A percentile compares a stretch with the other conserved stretches of the same genome.
Evolutionary conservation across 129 eudicot species (phyloP).

Genomic region (Ambrosia artemisiifolia): DNA sequence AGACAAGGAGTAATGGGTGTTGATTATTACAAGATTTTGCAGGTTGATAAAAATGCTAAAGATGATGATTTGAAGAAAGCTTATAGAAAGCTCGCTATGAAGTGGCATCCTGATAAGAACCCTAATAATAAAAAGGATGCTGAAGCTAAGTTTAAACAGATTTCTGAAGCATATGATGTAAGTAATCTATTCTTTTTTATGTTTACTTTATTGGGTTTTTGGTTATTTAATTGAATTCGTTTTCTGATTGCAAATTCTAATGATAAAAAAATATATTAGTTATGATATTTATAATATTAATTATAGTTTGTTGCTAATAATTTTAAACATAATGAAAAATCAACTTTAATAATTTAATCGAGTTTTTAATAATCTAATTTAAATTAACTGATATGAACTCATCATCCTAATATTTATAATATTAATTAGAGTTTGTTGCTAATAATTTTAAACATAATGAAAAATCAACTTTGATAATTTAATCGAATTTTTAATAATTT

Average conservation of each 20-base stretch:
- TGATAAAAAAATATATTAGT: no score
- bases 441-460: no score
- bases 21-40: slow-evolving; percentile 52
- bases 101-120: slow-evolving; percentile 77
- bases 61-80: slow-evolving; percentile 73
- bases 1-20: slow-evolving; percentile 42
- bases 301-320: no score
- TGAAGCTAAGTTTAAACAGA: slow-evolving; percentile 62
- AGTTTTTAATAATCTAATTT: background rate
- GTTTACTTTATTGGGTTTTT: background rate
- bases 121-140: slow-evolving; percentile 54
- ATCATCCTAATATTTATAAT: no score
- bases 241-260: no score
- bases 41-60: slow-evolving; percentile 51
- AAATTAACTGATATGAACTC: no score
- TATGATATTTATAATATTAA: no score
- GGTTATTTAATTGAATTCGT: no score
- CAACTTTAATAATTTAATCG: background rate
- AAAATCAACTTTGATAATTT: no score
- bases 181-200: background rate
- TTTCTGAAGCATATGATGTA: slow-evolving; percentile 74
- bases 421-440: no score
- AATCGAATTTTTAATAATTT: background rate
- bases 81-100: slow-evolving; percentile 67
- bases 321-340: no score